Base-by-base conservation (phyloP, 495 filamentous ascomycete genomes). In the Penicillium bovifimosum region DNA sequence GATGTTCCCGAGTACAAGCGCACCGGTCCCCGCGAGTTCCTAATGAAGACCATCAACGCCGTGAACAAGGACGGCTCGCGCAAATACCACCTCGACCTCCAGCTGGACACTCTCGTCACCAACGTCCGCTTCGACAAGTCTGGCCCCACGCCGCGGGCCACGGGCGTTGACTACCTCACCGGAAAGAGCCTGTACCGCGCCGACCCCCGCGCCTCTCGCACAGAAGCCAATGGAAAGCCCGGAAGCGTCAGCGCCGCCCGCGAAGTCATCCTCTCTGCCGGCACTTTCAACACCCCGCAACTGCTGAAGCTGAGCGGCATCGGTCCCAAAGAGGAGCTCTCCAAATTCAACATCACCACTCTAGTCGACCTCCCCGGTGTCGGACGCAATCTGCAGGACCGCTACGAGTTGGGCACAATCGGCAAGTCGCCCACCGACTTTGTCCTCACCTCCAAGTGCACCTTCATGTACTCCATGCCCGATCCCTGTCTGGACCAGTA, bases 271-370 rank as follows among this genome's bases (percentile, higher is more conserved):
- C 47, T 88, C 6, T 66, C 84, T 5, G 83, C 73, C 2, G 85
- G 86, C 9, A 60, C 75, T 2, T 82, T 82, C 67, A 81, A 86
- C 69, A 76, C 80, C 0, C 84, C 85, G 1, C 81, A 85, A 50
- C 58, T 89, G 10, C 75, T 89, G 27, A 82, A 86, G 63, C 74
- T 86, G 1, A 82, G 76, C 6, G 86, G 87, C 5, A 71, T 90
- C 43, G 85, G 86, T 0, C 76, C 81, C 0, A 49, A 55, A 5
- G 61, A 56, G 0, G 74, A 84, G 32, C 71, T 89, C 0, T n/a
- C 59, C 9, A 55, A 58, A 1, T 68, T 75, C 47, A 56, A 62
- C 14, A 86, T 88, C 46, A 50, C 68, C 1, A 66, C 82, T 0
- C 42, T 86, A 0, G 59, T 69, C 16, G 75, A 86, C 54, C 71